A percentile compares a stretch with the other conserved stretches of the same genome.
Conservation (phyloP, 331 rosid species). For the Malus hybrid region DNA sequence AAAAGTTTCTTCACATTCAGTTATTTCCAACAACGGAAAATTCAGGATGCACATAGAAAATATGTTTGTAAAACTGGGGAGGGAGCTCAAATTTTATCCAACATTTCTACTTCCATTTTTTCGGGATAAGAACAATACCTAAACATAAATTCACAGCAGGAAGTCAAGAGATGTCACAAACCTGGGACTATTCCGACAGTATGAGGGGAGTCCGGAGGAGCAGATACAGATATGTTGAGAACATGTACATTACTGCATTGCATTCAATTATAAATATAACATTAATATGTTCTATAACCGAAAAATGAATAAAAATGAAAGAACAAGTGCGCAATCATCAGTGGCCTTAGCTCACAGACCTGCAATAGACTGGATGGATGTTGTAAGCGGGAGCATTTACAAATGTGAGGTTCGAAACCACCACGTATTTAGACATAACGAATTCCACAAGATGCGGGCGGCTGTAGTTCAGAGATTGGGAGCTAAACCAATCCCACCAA, state of each 20-base stretch:
- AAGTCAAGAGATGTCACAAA: constrained; percentile 29
- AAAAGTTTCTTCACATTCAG: background rate
- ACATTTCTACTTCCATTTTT: background rate
- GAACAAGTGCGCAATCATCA: background rate
- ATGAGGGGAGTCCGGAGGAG: constrained; percentile 75
- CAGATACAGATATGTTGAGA: constrained; percentile 66
- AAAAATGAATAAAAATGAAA: background rate
- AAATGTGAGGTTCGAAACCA: constrained; percentile 88
- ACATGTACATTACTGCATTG: constrained; percentile 73
- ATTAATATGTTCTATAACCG: background rate
- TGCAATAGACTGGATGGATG: constrained; percentile 97
- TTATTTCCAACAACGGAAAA: background rate
- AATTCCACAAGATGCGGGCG: constrained; percentile 93
- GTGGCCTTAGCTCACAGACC: constrained; percentile 34
- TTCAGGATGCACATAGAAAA: background rate
- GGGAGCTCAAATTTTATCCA: background rate
- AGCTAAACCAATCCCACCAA: constrained; percentile 92
- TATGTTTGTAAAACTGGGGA: background rate
- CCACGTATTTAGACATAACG: constrained; percentile 49
- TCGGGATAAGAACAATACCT: background rate
- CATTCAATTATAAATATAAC: constrained; percentile 7
- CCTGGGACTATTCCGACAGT: constrained; percentile 95
- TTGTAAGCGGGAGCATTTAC: constrained; percentile 81
- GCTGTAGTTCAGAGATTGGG: constrained; percentile 68
- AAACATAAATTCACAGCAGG: background rate